Evolutionary conservation across 306 rosid species (phyloP).

Genomic region (Lagenaria siceraria): DNA sequence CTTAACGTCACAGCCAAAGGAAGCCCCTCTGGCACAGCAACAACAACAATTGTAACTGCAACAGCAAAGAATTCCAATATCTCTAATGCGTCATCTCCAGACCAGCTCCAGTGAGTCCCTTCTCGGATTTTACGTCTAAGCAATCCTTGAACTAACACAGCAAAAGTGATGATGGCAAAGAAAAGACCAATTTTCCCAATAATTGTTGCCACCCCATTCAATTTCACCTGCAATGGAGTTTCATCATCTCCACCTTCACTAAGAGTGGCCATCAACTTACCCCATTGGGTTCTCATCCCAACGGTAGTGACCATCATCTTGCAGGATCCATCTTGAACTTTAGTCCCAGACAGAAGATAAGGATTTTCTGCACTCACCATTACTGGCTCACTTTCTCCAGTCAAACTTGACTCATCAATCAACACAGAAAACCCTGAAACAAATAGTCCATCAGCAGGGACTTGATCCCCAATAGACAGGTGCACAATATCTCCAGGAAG

Average conservation of each 20-base stretch:
- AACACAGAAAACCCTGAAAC: slow-evolving; percentile 72
- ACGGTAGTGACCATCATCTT: slow-evolving; percentile 86
- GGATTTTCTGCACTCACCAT: slow-evolving; percentile 60
- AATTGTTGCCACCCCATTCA: slow-evolving; percentile 95
- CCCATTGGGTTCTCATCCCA: slow-evolving; percentile 99
- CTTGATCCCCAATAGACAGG: slow-evolving; percentile 83
- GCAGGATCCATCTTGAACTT: slow-evolving; percentile 91
- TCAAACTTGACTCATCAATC: slow-evolving; percentile 88
- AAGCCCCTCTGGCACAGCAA: slow-evolving; percentile 94
- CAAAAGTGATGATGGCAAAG: slow-evolving; percentile 73
- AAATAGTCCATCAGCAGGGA: slow-evolving; percentile 88
- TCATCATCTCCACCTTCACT: slow-evolving; percentile 97
- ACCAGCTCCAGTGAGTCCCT: slow-evolving; percentile 60
- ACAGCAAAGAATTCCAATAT: slow-evolving; percentile 78
- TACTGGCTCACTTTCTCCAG: slow-evolving; percentile 94
- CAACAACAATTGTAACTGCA: slow-evolving; percentile 90
- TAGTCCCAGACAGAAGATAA: slow-evolving; percentile 87
- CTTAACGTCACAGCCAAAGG: slow-evolving; percentile 94
- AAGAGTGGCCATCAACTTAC: slow-evolving; percentile 90
- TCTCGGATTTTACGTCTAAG: slow-evolving; percentile 40
- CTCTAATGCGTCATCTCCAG: slow-evolving; percentile 68
- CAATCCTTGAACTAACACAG: slow-evolving; percentile 75
- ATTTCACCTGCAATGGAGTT: slow-evolving; percentile 89
- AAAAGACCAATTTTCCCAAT: slow-evolving; percentile 88
- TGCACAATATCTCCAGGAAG: slow-evolving; percentile 94